These are phyloP conservation scores for Codiaeum variegatum DNA, from an alignment of 441 rosid genomes.

Conservation along the genomic window DNA sequence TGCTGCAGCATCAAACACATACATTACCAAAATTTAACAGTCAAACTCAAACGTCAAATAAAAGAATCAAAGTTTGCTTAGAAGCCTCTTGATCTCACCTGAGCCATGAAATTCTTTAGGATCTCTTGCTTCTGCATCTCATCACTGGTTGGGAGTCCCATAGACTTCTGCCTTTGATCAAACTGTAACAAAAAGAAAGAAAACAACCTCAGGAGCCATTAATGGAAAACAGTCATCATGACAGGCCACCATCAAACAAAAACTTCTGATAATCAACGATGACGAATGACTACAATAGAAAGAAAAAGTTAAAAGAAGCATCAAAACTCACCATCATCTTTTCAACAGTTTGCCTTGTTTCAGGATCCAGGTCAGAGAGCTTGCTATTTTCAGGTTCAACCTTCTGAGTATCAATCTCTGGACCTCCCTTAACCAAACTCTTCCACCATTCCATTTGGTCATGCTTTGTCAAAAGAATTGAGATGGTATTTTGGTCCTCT, in stretches of 20 bases:
- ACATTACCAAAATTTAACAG: slow-evolving; percentile 2
- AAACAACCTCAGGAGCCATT: not conserved
- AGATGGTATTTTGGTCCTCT: slow-evolving; percentile 83
- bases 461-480: slow-evolving; percentile 82
- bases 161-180: slow-evolving; percentile 91
- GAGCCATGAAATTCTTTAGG: slow-evolving; percentile 87
- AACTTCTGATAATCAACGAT: not conserved
- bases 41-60: not conserved
- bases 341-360: slow-evolving; percentile 83
- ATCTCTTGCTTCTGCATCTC: slow-evolving; percentile 93
- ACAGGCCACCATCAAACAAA: not conserved
- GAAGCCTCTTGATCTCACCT: slow-evolving; percentile 38
- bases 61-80: not conserved
- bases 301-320: not conserved
- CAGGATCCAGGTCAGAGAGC: slow-evolving; percentile 81
- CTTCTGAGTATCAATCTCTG: slow-evolving; percentile 90
- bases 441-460: slow-evolving; percentile 99
- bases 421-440: slow-evolving; percentile 75
- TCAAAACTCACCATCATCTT: slow-evolving; percentile 77
- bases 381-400: slow-evolving; percentile 95
- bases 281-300: not conserved
- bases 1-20: slow-evolving; percentile 46
- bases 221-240: not conserved
- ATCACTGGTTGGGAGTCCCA: slow-evolving; percentile 96
- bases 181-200: slow-evolving; percentile 41